These are phyloP conservation scores for Ordospora pajunii DNA, from an alignment of 371 early-diverging fungal species.

Conservation along the genomic window DNA sequence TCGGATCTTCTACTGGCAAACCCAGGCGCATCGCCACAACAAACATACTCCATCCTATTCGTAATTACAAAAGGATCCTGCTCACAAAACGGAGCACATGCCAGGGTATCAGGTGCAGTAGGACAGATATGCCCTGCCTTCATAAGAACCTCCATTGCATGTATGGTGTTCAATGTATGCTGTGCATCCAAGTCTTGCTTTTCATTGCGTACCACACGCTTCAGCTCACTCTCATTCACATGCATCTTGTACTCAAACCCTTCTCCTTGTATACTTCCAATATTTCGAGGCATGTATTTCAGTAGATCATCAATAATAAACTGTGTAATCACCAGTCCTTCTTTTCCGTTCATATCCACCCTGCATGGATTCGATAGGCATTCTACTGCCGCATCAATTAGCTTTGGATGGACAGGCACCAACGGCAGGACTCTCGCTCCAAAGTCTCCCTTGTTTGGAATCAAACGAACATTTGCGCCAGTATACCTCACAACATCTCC, in stretches of 20 bases:
- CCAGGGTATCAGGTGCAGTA: slow-evolving; percentile 46
- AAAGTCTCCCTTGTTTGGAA: slow-evolving; percentile 39
- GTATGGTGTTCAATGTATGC: not conserved
- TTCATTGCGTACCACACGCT: not conserved
- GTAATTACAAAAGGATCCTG: slow-evolving; percentile 42
- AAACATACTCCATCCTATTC: slow-evolving; percentile 6
- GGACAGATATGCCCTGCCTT: slow-evolving; percentile 34
- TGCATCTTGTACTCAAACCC: slow-evolving; percentile 24
- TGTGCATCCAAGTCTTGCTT: not conserved
- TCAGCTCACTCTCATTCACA: not conserved
- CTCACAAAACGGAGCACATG: slow-evolving; percentile 12
- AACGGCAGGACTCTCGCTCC: slow-evolving; percentile 18
- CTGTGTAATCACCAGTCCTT: not conserved
- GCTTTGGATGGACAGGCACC: slow-evolving; percentile 30
- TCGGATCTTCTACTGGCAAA: not conserved
- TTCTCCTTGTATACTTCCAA: not conserved
- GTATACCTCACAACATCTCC: not conserved
- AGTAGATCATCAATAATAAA: slow-evolving; percentile 36
- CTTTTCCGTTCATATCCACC: not conserved
- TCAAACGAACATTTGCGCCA: not conserved
- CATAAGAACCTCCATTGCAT: slow-evolving; percentile 21
- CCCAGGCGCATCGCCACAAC: slow-evolving; percentile 16
- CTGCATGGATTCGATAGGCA: slow-evolving; percentile 18
- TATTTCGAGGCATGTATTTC: slow-evolving; percentile 26
- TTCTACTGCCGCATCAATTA: slow-evolving; percentile 7